Conservation (phyloP, 2,329 filamentous ascomycete genomes). For the Lizonia empirigonia region DNA sequence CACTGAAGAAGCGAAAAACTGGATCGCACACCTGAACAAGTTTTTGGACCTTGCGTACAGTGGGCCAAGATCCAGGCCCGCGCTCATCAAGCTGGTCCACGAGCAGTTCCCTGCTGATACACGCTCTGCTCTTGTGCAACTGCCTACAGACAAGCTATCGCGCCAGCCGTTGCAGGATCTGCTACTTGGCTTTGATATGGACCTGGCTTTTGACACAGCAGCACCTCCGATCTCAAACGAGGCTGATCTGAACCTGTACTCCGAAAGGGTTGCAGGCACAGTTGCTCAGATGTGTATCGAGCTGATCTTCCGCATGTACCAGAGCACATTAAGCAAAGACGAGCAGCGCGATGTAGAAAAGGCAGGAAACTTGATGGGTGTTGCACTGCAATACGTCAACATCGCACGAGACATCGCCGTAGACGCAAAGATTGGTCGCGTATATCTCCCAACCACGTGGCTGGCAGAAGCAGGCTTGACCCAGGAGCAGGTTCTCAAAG, state of each 20-base stretch:
- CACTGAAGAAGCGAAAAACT: conserved; percentile 59
- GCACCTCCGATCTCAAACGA: conserved; percentile 62
- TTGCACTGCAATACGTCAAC: conserved; percentile 78
- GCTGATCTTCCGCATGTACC: conserved; percentile 66
- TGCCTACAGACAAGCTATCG: conserved; percentile 64
- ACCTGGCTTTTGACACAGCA: conserved; percentile 60
- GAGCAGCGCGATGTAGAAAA: conserved; percentile 55
- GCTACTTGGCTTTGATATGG: conserved; percentile 71
- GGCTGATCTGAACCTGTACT: conserved; percentile 66
- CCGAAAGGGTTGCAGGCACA: conserved; percentile 72
- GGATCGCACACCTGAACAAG: conserved; percentile 63
- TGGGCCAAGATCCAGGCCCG: conserved; percentile 16
- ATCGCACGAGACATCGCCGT: conserved; percentile 74
- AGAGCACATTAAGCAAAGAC: conserved; percentile 34
- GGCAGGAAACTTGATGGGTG: conserved; percentile 69
- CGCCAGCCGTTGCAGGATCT: conserved; percentile 66
- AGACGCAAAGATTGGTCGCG: conserved; percentile 68
- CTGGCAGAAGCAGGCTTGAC: conserved; percentile 62
- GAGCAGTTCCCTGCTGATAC: conserved; percentile 59
- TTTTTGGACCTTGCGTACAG: conserved; percentile 63
- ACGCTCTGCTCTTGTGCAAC: conserved; percentile 62
- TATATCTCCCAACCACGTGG: conserved; percentile 72
- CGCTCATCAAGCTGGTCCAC: conserved; percentile 46
- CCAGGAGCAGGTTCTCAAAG: conserved; percentile 60
- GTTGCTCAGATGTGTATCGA: conserved; percentile 72